phyloP scores from a whole-genome alignment of 192 early-diverging fungal genomes.

The Phlyctochytrium arcticum region DNA sequence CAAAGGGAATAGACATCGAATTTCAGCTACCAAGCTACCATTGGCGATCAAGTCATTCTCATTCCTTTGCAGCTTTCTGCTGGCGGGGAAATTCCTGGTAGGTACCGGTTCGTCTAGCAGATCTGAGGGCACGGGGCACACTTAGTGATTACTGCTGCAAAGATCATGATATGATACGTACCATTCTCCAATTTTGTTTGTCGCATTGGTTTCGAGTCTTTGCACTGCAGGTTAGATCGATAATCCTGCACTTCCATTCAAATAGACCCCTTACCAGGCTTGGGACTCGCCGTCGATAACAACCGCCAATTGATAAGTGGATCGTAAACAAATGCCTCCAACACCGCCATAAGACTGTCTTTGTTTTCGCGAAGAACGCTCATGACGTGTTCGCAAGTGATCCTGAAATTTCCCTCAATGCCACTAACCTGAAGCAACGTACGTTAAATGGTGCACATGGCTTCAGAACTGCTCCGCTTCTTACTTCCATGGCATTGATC shows the following conservation, averaged over 20 bases:
- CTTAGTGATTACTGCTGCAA: not conserved
- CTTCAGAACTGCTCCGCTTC: not conserved
- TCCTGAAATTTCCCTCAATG: slow-evolving; percentile 94
- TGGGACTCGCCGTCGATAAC: slow-evolving; percentile 49
- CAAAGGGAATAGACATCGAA: not conserved
- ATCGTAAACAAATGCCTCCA: slow-evolving; percentile 98
- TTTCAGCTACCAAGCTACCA: slow-evolving; percentile 10
- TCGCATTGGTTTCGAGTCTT: slow-evolving; percentile 24
- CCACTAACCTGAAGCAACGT: slow-evolving; percentile 55
- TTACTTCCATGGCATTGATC: slow-evolving; percentile 93
- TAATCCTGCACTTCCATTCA: too few relatives aligned
- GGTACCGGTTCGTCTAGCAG: slow-evolving; percentile 25
- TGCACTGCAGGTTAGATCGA: too few relatives aligned
- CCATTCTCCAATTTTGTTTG: slow-evolving; percentile 30
- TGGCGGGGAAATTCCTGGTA: slow-evolving; percentile 35
- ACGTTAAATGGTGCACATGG: not conserved
- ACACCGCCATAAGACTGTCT: slow-evolving; percentile 95
- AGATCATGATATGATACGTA: slow-evolving; percentile 1
- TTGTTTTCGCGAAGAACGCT: slow-evolving; percentile 89
- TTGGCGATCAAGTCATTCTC: slow-evolving; percentile 46
- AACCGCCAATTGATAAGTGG: slow-evolving; percentile 91
- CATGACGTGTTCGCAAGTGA: slow-evolving; percentile 96
- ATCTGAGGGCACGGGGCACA: slow-evolving; percentile 8
- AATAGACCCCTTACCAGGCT: slow-evolving; percentile 38
- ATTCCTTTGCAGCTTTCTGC: slow-evolving; percentile 46